Base-by-base conservation (phyloP, 352 stramenopile species). In the Phytophthora citricola region DNA sequence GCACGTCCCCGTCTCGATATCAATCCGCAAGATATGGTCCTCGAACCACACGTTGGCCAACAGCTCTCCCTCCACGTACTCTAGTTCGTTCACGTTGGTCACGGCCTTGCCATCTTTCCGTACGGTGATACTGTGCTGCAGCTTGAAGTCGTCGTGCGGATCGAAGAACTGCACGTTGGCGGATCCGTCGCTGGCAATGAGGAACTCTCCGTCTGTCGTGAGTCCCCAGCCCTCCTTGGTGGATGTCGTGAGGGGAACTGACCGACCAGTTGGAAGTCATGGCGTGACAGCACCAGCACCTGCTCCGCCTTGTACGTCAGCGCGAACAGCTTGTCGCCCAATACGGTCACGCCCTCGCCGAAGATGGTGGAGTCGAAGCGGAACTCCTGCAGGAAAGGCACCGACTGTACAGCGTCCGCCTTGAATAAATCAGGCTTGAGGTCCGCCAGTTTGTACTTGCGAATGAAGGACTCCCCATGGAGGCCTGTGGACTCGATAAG, bases 151-250 rank as follows among this genome's bases (percentile, higher is more conserved):
- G 14, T 78, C 55, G 11, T 36, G 49, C 11, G 86, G 87, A 56
- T 97, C 87, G 58, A 83, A 92, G 72, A 96, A 97, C 63, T 81
- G 75, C 50, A 97, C 75, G 14, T 62, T 79, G 22, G 83, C 58
- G 7, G 84, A 95, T 17, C 91, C 90, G 71, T 97, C 91, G 63
- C 88, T 96, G 11, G 91, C 87, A 46, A 97, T 92, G 14, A 97
- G 73, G 41, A 87, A 79, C 50, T 82, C 56, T 8, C 85, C 86
- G 59, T 97, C 87, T 11, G 83, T 93, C 3, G 89, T 92, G 60
- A 97, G 87, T 45, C 91, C 91, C 91, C 91, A 97, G 56, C 91
- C 91, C 82, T 97, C 86, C n/a, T 80, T 84, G 9, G 79, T 96
- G 39, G 70, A 81, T 38, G 91, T 97, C 36, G 70, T 72, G 45